Base-by-base conservation (phyloP, 805 yeast genomes). In the Candida parachauliodes region DNA sequence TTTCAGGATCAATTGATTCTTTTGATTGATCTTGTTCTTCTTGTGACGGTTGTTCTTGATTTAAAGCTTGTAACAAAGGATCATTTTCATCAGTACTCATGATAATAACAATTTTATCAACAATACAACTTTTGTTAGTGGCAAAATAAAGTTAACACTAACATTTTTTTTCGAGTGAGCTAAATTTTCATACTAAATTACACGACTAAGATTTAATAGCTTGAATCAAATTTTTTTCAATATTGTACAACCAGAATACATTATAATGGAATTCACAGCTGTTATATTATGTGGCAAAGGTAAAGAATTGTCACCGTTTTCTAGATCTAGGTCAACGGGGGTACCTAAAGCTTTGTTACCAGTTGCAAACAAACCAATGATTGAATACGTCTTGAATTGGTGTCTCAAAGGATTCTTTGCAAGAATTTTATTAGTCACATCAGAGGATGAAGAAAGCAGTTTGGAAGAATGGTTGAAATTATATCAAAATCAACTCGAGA, bases 221-320 rank as follows among this genome's bases (percentile, higher is more conserved):
- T 15, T 17, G n/a, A 28, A 28, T 8, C 15, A 24, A 24, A 32
- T 22, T 32, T 32, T 32, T 21, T 30, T 15, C 14, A 20, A 8
- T 11, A 19, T 11, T 8, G 8, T 9, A 32, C 26, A 4, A 32
- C 12, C 29, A 33, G 4, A 10, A 16, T 21, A n/a, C 7, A 21
- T 8, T 14, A 29, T 16, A 8, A 89, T 91, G 97, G 96, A 88
- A 62, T 83, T 88, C 56, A 96, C 89, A 54, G 97, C 96, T 1
- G 73, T 91, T 34, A 77, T 91, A 15, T 76, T 88, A 40, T 89
- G 98, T 64, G 98, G 98, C 2, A 78, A 76, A 36, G 98, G 98
- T 10, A 68, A 68, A 14, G 70, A 72, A 32, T 68, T 93, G 48
- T 57, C 76, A 11, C 98, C 98, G 0, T 77, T 91, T 44, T 74